These are phyloP conservation scores for Rhizopogon rudus DNA, from an alignment of 768 basidiomycete genomes.

Conservation along the genomic window DNA sequence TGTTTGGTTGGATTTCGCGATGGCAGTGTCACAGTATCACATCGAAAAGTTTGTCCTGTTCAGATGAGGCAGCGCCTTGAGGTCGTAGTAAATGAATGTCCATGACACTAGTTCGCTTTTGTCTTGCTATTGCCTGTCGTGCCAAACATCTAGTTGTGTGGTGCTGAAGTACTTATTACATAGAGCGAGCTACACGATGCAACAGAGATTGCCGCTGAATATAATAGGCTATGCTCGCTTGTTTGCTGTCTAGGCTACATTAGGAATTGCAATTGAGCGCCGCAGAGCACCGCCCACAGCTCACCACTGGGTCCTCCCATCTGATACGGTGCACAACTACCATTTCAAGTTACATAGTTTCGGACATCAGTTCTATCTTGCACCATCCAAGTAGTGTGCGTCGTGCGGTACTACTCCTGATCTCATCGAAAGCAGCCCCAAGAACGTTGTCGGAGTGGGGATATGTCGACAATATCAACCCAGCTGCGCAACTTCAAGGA, in stretches of 20 bases:
- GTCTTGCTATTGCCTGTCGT: too few relatives aligned
- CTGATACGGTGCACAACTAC: background rate
- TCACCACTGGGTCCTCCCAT: conserved; percentile 4
- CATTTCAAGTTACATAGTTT: conserved; percentile 1
- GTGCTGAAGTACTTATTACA: too few relatives aligned
- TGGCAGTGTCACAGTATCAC: too few relatives aligned
- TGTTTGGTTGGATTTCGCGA: too few relatives aligned
- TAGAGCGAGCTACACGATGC: too few relatives aligned
- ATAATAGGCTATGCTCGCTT: too few relatives aligned
- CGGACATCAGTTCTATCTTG: conserved; percentile 2
- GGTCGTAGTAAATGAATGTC: too few relatives aligned
- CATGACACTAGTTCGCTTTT: too few relatives aligned
- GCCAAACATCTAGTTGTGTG: too few relatives aligned
- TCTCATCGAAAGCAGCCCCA: background rate
- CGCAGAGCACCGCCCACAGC: conserved; percentile 2
- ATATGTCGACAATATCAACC: conserved; percentile 80
- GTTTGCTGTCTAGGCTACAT: conserved; percentile 3
- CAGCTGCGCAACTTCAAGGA: conserved; percentile 91
- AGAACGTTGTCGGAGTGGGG: background rate
- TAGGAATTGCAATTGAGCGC: conserved; percentile 10
- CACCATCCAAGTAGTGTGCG: background rate
- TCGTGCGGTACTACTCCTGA: background rate
- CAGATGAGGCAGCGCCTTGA: too few relatives aligned
- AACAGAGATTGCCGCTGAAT: too few relatives aligned
- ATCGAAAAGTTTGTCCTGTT: too few relatives aligned